Conservation (phyloP, 306 rosid species). For the Oemleria cerasiformis region DNA sequence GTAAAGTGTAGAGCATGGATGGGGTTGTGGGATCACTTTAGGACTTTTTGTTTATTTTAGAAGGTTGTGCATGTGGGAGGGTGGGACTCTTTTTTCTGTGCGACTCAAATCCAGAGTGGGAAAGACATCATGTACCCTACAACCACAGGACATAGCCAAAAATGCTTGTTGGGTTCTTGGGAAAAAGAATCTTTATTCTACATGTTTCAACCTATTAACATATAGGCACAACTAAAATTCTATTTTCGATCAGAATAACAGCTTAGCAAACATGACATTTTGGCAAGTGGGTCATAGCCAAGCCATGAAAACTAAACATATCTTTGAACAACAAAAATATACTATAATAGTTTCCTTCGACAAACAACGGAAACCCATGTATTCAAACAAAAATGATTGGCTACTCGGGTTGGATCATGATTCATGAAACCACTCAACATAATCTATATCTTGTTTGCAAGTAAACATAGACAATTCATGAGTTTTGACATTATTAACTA, state of each 20-base stretch:
- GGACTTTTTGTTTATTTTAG: constrained; percentile 14
- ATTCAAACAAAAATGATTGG: constrained; percentile 34
- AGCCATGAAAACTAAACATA: constrained; percentile 34
- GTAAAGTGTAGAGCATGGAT: constrained; percentile 8
- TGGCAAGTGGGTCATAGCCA: constrained; percentile 28
- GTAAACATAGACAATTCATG: constrained; percentile 8
- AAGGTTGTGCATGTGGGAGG: constrained; percentile 30
- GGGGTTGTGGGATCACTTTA: constrained; percentile 20
- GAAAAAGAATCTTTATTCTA: constrained; percentile 17
- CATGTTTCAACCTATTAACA: constrained; percentile 25
- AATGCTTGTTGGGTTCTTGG: constrained; percentile 19
- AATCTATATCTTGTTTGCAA: background rate
- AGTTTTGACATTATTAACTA: constrained; percentile 19
- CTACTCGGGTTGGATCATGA: constrained; percentile 9
- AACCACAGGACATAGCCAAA: constrained; percentile 23
- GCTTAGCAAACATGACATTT: constrained; percentile 5
- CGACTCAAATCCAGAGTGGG: constrained; percentile 10
- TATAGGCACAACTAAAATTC: constrained; percentile 21
- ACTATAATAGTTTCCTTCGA: background rate
- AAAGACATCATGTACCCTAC: constrained; percentile 28
- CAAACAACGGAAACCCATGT: background rate
- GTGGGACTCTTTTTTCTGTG: constrained; percentile 15
- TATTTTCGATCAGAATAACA: constrained; percentile 23
- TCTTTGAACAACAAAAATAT: background rate
- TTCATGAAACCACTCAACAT: constrained; percentile 15